phyloP scores from a whole-genome alignment of 2,329 filamentous ascomycete genomes.

The Helminthosporium solani region DNA sequence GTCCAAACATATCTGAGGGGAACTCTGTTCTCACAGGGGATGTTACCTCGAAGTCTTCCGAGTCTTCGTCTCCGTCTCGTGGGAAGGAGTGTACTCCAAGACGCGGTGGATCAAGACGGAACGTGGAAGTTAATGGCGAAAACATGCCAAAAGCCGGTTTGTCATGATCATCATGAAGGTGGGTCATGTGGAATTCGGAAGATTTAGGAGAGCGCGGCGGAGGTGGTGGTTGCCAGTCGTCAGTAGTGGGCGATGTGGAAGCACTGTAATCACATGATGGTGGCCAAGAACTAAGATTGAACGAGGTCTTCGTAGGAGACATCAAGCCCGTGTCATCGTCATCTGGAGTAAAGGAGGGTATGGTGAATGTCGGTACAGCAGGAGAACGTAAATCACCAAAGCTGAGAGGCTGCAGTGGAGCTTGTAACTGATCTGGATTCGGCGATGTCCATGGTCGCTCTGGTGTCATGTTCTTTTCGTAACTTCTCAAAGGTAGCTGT shows the following conservation, averaged over 20 bases:
- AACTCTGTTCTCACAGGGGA: slow-evolving; percentile 46
- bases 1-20: slow-evolving; percentile 32
- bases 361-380: slow-evolving; percentile 28
- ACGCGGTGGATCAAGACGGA: slow-evolving; percentile 11
- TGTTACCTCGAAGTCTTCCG: slow-evolving; percentile 16
- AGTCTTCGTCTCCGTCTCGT: not conserved
- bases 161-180: slow-evolving; percentile 5
- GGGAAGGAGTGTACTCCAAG: not conserved
- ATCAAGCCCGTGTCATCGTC: slow-evolving; percentile 21
- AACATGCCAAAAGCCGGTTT: slow-evolving; percentile 21
- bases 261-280: slow-evolving; percentile 24
- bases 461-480: slow-evolving; percentile 16
- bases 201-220: slow-evolving; percentile 29
- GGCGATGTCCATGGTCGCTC: slow-evolving; percentile 13
- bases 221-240: slow-evolving; percentile 12
- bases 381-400: slow-evolving; percentile 32
- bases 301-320: slow-evolving; percentile 33
- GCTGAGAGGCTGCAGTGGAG: slow-evolving; percentile 21
- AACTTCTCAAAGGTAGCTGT: slow-evolving; percentile 34
- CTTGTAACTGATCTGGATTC: slow-evolving; percentile 15
- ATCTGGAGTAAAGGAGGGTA: slow-evolving; percentile 21
- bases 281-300: slow-evolving; percentile 33
- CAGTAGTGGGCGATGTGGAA: slow-evolving; percentile 11
- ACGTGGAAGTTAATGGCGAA: slow-evolving; percentile 22
- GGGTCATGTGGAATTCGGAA: slow-evolving; percentile 22